These are phyloP conservation scores for Jaltomata sinuosa DNA, from an alignment of 257 asterid species.

Conservation along the genomic window DNA sequence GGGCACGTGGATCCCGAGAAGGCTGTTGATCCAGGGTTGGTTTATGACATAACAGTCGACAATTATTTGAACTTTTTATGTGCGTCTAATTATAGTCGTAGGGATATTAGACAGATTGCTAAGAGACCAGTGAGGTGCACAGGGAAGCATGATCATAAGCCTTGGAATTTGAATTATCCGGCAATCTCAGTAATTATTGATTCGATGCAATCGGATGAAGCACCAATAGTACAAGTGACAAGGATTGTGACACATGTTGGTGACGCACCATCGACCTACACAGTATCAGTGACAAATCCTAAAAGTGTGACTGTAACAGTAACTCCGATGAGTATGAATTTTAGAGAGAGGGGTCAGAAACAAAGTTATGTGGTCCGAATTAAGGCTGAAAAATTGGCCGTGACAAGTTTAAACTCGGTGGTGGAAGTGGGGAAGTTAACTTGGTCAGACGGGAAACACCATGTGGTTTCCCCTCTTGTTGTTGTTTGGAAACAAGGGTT, in stretches of 20 bases:
- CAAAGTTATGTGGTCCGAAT: constrained; percentile 34
- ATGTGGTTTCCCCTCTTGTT: constrained; percentile 59
- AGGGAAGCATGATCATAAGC: constrained; percentile 17
- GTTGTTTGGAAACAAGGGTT: constrained; percentile 49
- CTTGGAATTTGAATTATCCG: constrained; percentile 78
- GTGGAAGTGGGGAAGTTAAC: constrained; percentile 48
- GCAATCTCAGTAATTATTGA: constrained; percentile 48
- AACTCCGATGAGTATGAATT: constrained; percentile 37
- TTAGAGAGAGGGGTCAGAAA: constrained; percentile 35
- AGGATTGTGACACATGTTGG: constrained; percentile 59
- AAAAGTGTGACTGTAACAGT: constrained; percentile 32
- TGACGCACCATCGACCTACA: constrained; percentile 22
- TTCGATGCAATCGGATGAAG: constrained; percentile 3
- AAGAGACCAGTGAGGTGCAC: constrained; percentile 26
- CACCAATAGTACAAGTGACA: constrained; percentile 8
- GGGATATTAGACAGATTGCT: constrained; percentile 33
- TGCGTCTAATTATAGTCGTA: constrained; percentile 36
- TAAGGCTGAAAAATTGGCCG: constrained; percentile 32
- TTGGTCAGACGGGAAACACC: constrained; percentile 57
- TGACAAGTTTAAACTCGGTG: constrained; percentile 28
- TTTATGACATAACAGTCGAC: constrained; percentile 34
- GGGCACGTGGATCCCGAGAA: constrained; percentile 75
- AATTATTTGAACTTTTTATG: constrained; percentile 70
- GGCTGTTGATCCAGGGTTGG: constrained; percentile 75
- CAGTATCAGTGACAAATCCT: constrained; percentile 26